These are phyloP conservation scores for Protomyces gravidus DNA, from an alignment of 1,139 yeast genomes.

Conservation along the genomic window DNA sequence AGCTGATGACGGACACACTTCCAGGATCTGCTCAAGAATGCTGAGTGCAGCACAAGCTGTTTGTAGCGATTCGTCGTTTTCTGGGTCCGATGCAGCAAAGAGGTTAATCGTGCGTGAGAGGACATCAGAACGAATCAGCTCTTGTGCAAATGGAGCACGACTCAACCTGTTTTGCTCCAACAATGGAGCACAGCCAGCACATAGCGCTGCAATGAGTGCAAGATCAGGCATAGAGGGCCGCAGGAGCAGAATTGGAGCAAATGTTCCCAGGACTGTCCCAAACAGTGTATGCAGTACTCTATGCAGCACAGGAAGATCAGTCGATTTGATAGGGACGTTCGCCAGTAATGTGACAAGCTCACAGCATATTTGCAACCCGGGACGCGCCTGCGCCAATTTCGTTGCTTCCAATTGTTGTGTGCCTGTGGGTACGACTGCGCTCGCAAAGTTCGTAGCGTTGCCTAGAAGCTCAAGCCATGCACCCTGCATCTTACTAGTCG, in stretches of 20 bases:
- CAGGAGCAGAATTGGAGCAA: background rate
- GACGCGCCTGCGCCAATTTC: background rate
- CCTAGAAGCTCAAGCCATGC: background rate
- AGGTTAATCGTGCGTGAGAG: background rate
- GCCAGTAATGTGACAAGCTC: background rate
- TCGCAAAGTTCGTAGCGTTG: background rate
- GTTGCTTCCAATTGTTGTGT: background rate
- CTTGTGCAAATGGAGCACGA: constrained; percentile 4
- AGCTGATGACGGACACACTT: background rate
- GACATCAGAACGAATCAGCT: constrained; percentile 2
- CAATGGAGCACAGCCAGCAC: background rate
- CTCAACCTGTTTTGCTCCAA: background rate
- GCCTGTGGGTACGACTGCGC: background rate
- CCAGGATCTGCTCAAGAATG: background rate
- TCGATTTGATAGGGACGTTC: no score
- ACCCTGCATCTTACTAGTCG: background rate
- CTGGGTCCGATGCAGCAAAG: background rate
- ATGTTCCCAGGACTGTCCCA: background rate
- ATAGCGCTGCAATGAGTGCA: background rate
- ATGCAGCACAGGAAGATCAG: background rate
- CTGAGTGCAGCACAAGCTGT: background rate
- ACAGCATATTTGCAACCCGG: background rate
- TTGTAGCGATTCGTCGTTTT: background rate
- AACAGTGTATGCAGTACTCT: background rate
- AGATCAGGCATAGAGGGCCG: background rate